A percentile compares a stretch with the other conserved stretches of the same genome.
Evolutionary conservation across 2,329 filamentous ascomycete genomes (phyloP).

Genomic region (Falciphora oryzae): DNA sequence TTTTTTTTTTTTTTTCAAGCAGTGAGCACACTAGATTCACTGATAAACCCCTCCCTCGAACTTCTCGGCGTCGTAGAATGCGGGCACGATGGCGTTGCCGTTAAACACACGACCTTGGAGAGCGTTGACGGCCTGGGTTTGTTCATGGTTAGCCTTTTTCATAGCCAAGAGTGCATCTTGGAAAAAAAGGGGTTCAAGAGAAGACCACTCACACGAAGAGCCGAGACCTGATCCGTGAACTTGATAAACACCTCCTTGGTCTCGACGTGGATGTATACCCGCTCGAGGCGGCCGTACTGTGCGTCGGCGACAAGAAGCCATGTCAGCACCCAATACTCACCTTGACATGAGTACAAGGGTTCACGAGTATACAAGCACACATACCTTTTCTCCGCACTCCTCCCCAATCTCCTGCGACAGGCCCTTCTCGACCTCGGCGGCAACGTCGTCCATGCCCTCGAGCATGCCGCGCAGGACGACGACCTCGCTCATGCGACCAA

Average conservation of each 20-base stretch:
- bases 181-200: neutral
- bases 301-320: neutral
- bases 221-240: slow-evolving; percentile 81
- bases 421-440: slow-evolving; percentile 67
- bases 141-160: neutral
- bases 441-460: slow-evolving; percentile 69
- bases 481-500: slow-evolving; percentile 73
- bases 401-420: slow-evolving; percentile 94
- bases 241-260: slow-evolving; percentile 78
- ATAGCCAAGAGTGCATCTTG: neutral
- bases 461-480: slow-evolving; percentile 82
- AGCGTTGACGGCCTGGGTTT: slow-evolving; percentile 72
- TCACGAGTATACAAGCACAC: neutral
- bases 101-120: slow-evolving; percentile 84
- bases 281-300: slow-evolving; percentile 76
- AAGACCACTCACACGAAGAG: slow-evolving; percentile 61
- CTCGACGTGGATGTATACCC: slow-evolving; percentile 66
- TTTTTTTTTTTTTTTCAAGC: too few relatives aligned
- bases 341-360: neutral
- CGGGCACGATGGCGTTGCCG: slow-evolving; percentile 75
- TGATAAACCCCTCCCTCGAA: slow-evolving; percentile 57
- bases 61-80: slow-evolving; percentile 74
- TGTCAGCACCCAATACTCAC: neutral
- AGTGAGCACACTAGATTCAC: neutral
- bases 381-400: slow-evolving; percentile 75